Evolutionary conservation across 805 yeast genomes (phyloP).

Genomic region (Candida boleticola): DNA sequence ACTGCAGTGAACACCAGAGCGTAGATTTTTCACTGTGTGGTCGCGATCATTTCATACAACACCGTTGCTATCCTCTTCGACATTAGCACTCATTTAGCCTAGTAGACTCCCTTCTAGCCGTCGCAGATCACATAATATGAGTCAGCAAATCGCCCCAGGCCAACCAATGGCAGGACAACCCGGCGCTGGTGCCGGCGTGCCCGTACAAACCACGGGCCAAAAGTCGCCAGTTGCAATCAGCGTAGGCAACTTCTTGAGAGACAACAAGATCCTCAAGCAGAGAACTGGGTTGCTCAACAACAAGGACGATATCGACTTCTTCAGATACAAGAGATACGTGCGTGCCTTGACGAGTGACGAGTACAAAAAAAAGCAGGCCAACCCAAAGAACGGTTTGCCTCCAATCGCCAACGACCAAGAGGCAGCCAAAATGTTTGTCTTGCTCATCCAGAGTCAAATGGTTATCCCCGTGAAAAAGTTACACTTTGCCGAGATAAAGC

Average conservation of each 20-base stretch:
- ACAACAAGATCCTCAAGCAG: conserved; percentile 66
- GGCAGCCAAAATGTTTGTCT: conserved; percentile 62
- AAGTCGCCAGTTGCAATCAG: conserved; percentile 57
- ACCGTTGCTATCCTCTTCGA: too few relatives aligned
- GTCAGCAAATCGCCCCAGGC: too few relatives aligned
- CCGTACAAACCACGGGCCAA: conserved; percentile 9
- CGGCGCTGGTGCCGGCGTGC: background rate
- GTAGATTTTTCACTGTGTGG: too few relatives aligned
- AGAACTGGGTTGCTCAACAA: conserved; percentile 78
- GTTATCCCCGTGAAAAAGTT: conserved; percentile 76
- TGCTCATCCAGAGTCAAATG: conserved; percentile 69
- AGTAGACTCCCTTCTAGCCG: too few relatives aligned
- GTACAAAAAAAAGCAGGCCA: conserved; percentile 53
- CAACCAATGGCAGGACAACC: too few relatives aligned
- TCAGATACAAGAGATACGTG: conserved; percentile 78
- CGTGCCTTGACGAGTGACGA: conserved; percentile 76
- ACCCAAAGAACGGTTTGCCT: conserved; percentile 42
- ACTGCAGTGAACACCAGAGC: too few relatives aligned
- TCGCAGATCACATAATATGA: too few relatives aligned
- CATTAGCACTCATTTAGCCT: too few relatives aligned
- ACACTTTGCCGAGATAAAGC: conserved; percentile 63
- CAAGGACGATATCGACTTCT: conserved; percentile 70
- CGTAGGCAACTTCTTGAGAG: conserved; percentile 69
- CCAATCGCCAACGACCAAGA: conserved; percentile 48
- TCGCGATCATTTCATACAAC: too few relatives aligned